phyloP scores from a whole-genome alignment of 2,329 filamentous ascomycete species.

The Pseudogymnoascus sp. region DNA sequence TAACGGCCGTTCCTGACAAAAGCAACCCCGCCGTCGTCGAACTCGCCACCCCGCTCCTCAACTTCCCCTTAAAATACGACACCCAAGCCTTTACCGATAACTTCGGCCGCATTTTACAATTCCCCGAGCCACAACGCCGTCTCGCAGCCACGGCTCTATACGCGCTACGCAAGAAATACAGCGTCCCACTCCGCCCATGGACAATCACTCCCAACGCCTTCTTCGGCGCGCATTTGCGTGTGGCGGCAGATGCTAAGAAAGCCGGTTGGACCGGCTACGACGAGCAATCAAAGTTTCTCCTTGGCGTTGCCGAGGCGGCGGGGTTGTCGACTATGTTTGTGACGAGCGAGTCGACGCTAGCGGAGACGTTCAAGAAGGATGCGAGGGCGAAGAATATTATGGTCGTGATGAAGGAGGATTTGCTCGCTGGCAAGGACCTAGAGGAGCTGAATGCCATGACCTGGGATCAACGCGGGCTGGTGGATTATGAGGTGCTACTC shows the following conservation, averaged over 20 bases:
- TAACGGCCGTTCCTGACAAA: conserved; percentile 9
- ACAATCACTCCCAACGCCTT: conserved; percentile 26
- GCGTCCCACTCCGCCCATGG: background rate
- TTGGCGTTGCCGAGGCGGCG: conserved; percentile 24
- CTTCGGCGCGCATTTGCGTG: conserved; percentile 33
- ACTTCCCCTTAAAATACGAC: conserved; percentile 29
- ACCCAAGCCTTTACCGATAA: conserved; percentile 24
- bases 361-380: conserved; percentile 28
- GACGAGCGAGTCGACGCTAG: conserved; percentile 34
- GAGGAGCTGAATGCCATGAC: conserved; percentile 28
- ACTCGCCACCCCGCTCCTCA: conserved; percentile 15
- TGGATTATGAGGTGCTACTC: conserved; percentile 41
- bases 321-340: conserved; percentile 32
- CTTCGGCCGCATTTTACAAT: conserved; percentile 33
- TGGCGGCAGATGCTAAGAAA: conserved; percentile 28
- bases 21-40: conserved; percentile 9
- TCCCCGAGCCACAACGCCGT: conserved; percentile 11
- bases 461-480: conserved; percentile 38
- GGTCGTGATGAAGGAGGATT: conserved; percentile 36
- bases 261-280: conserved; percentile 30
- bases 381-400: conserved; percentile 29
- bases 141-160: conserved; percentile 29
- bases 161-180: conserved; percentile 23
- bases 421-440: conserved; percentile 30
- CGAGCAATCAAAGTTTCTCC: conserved; percentile 28